These are phyloP conservation scores for Hypoxylon sp. DNA, from an alignment of 2,329 filamentous ascomycete species.

Conservation along the genomic window DNA sequence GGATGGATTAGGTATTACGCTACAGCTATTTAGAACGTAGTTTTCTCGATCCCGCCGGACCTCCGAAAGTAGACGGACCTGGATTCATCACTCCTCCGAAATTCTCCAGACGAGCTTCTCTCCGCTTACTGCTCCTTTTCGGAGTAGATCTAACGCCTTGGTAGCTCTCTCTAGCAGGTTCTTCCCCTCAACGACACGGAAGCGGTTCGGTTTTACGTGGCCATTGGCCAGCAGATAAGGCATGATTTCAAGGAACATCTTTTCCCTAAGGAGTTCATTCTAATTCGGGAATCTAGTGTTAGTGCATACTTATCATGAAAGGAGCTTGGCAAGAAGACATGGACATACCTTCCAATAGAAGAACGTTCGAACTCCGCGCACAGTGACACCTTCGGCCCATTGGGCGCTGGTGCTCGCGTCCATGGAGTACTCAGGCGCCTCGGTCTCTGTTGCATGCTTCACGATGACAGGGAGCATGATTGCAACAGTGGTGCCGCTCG, in stretches of 20 bases:
- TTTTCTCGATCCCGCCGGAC: neutral
- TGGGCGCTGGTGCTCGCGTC: conserved; percentile 58
- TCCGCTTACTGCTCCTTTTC: conserved; percentile 55
- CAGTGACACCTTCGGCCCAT: conserved; percentile 66
- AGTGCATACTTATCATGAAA: neutral
- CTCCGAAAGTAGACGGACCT: neutral
- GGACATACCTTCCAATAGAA: conserved; percentile 62
- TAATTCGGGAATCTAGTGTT: conserved; percentile 45
- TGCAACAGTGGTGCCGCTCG: conserved; percentile 64
- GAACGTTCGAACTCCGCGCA: conserved; percentile 67
- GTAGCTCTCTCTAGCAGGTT: conserved; percentile 56
- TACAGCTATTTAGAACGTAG: neutral
- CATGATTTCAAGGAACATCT: conserved; percentile 67
- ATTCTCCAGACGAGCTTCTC: conserved; percentile 57
- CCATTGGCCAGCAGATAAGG: conserved; percentile 59
- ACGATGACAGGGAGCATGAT: conserved; percentile 71
- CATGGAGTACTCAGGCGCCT: conserved; percentile 66
- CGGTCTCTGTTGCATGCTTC: conserved; percentile 61
- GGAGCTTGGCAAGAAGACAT: neutral
- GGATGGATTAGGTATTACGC: neutral
- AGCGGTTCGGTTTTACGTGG: conserved; percentile 57
- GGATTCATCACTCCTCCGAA: conserved; percentile 40
- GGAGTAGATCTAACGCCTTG: conserved; percentile 54
- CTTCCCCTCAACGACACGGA: conserved; percentile 57
- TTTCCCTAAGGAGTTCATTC: conserved; percentile 68